A percentile compares a stretch with the other conserved stretches of the same genome.
Evolutionary conservation across 805 yeast species (phyloP).

Genomic region (Yamadazyma akitaensis): DNA sequence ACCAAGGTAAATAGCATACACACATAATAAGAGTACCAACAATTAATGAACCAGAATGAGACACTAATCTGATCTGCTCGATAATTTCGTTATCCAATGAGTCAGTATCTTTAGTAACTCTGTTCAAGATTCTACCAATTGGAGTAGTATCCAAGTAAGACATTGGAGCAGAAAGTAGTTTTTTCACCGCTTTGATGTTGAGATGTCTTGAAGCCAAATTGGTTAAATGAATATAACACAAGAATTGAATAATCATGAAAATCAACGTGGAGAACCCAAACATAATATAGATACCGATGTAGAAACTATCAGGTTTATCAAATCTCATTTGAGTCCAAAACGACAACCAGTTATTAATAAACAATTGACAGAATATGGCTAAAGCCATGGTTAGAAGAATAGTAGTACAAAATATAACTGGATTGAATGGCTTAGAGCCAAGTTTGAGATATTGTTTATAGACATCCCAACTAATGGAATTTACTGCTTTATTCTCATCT

Average conservation of each 20-base stretch:
- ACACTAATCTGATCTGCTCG: slow-evolving; percentile 61
- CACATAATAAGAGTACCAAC: slow-evolving; percentile 51
- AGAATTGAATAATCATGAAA: slow-evolving; percentile 41
- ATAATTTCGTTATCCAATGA: slow-evolving; percentile 75
- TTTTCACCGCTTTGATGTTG: slow-evolving; percentile 58
- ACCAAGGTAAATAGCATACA: slow-evolving; percentile 37
- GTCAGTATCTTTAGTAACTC: slow-evolving; percentile 87
- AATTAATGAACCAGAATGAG: slow-evolving; percentile 53
- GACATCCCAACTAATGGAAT: slow-evolving; percentile 47
- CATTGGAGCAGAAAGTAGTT: slow-evolving; percentile 75
- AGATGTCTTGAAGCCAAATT: slow-evolving; percentile 52
- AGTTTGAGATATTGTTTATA: slow-evolving; percentile 49
- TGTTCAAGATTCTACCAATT: slow-evolving; percentile 77
- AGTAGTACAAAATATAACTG: slow-evolving; percentile 19
- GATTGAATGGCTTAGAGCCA: slow-evolving; percentile 46
- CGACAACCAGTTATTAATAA: slow-evolving; percentile 75
- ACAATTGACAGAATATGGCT: slow-evolving; percentile 51
- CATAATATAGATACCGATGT: slow-evolving; percentile 72
- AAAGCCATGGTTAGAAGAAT: slow-evolving; percentile 21
- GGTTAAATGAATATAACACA: slow-evolving; percentile 46
- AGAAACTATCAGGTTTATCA: slow-evolving; percentile 46
- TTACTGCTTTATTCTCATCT: slow-evolving; percentile 60
- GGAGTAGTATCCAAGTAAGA: slow-evolving; percentile 81
- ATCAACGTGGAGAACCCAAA: slow-evolving; percentile 51
- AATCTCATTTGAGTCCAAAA: slow-evolving; percentile 65